Percentiles rank a stretch among this genome's conserved stretches.
Conservation (phyloP, 352 stramenopile genomes). For the Thalassiosira livingstoniorum region DNA sequence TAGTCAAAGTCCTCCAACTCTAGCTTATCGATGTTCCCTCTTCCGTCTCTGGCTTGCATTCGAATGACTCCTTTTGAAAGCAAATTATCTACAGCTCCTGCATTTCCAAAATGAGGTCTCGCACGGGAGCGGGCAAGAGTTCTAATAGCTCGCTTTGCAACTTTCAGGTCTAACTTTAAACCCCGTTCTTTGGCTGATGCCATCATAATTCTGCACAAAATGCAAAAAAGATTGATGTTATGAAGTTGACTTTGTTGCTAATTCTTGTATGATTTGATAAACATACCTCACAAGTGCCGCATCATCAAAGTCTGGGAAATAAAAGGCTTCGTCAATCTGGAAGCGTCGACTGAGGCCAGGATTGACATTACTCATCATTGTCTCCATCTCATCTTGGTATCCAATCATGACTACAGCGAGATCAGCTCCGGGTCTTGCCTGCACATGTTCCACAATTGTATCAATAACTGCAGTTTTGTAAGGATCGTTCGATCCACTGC, state of each 20-base stretch:
- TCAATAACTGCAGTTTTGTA: constrained; percentile 82
- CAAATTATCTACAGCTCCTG: constrained; percentile 88
- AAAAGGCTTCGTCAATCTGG: constrained; percentile 89
- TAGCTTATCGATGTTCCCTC: constrained; percentile 23
- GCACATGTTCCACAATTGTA: constrained; percentile 91
- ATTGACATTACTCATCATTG: constrained; percentile 91
- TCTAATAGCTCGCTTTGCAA: constrained; percentile 45
- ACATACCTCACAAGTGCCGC: constrained; percentile 55
- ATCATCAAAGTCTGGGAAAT: constrained; percentile 92
- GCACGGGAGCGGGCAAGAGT: constrained; percentile 34
- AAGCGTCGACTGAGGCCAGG: constrained; percentile 89
- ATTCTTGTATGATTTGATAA: neutral
- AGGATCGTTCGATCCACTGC: constrained; percentile 29
- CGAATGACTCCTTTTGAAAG: constrained; percentile 38
- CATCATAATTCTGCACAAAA: constrained; percentile 30
- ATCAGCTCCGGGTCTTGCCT: constrained; percentile 89
- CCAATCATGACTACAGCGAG: constrained; percentile 90
- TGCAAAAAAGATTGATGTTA: too few relatives aligned
- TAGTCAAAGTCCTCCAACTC: constrained; percentile 48
- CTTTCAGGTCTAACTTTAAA: constrained; percentile 25
- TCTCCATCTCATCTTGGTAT: constrained; percentile 90
- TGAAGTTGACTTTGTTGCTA: neutral
- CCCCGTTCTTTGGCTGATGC: constrained; percentile 36
- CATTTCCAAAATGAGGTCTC: constrained; percentile 90
- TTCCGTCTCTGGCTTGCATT: constrained; percentile 38